Evolutionary conservation across 306 rosid species (phyloP).

Genomic region (Rosa persica): DNA sequence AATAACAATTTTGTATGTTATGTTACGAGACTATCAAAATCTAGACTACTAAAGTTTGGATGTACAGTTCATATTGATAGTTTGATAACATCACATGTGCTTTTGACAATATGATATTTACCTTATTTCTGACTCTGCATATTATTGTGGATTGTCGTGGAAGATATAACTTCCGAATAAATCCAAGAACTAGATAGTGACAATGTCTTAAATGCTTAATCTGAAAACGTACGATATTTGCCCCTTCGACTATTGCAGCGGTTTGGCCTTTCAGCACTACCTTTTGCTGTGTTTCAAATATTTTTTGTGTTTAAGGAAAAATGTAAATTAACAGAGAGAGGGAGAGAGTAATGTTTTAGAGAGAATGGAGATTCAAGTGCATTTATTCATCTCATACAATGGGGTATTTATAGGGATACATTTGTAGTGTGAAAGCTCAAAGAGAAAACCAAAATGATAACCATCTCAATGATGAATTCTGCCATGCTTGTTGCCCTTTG

Average conservation of each 20-base stretch:
- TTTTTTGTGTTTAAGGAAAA: no score
- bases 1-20: not conserved
- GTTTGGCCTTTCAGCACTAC: slow-evolving; percentile 28
- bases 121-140: not conserved
- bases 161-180: slow-evolving; percentile 39
- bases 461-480: no score
- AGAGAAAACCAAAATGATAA: no score
- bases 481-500: no score
- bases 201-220: slow-evolving; percentile 38
- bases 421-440: no score
- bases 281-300: not conserved
- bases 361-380: no score
- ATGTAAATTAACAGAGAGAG: no score
- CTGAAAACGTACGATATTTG: slow-evolving; percentile 56
- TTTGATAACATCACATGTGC: not conserved
- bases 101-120: not conserved
- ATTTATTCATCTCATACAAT: no score
- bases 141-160: slow-evolving; percentile 2
- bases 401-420: no score
- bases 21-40: not conserved
- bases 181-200: slow-evolving; percentile 27
- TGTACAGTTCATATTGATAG: not conserved
- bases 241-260: slow-evolving; percentile 81
- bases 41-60: not conserved
- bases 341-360: no score